Evolutionary conservation across 2,329 filamentous ascomycete genomes (phyloP), one percentile per base, ranked within the genome.

Genomic region (Helotiales sp.): DNA sequence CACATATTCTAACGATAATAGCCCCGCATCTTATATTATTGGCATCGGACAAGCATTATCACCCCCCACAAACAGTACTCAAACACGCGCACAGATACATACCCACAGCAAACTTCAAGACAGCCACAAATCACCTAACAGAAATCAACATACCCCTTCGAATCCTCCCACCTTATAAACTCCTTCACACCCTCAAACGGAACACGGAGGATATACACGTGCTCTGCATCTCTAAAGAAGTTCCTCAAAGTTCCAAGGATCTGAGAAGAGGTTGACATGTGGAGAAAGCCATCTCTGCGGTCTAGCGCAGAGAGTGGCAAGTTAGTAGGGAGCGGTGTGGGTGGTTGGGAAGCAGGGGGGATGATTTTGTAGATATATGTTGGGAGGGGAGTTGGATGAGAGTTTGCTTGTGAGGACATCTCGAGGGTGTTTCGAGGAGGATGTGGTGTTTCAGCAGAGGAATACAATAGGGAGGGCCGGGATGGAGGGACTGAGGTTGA

Each of bases 291-390:
- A 54, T 70, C 68, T 15, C 61, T 54, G 22, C 55, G 42, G 40
- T 70, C 69, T 2, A 70, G 66, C 8, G 57, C 58, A 2, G 68
- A 70, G 56, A 70, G 59, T 12, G 67, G 67, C 10, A 70, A 63
- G 10, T 54, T 59, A 12, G 42, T 17, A 0, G 67, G 69, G 13
- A 70, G 65, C 3, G 67, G 66, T 1, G 55, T 54, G 9, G 64
- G 55, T 8, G 65, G 65, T 27, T 61, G 9, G 2, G 63, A 57
- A 7, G 59, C 42, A 6, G 66, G 52, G 15, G 69, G 67, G 15
- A 70, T 55, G 58, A 70, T 70, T 47, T 70, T 70, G 61, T 70
- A 70, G 51, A 70, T 69, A 57, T 67, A 70, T 38, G 55, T 63
- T 44, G 67, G 68, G 5, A 56, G 54, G 34, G 57, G 51, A 12